Base-by-base conservation (phyloP, 2,329 filamentous ascomycete genomes). In the Biscogniauxia sp. region DNA sequence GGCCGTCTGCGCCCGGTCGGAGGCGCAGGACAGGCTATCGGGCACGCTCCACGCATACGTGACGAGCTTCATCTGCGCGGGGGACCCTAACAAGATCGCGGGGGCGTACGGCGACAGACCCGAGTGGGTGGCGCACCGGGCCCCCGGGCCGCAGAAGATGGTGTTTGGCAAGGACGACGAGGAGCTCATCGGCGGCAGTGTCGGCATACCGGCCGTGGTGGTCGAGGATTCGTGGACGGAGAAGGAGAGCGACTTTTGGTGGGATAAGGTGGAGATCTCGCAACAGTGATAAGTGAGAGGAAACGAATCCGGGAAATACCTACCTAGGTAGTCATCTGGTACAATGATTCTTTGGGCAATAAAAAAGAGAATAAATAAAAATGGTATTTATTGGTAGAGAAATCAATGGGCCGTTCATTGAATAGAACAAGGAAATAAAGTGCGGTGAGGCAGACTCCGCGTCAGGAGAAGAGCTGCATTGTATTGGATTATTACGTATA, bases 181-280 rank as follows among this genome's bases (percentile, higher is more conserved):
- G 61, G 80, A 82, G 64, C 68, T 81, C 7, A 75, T 82, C 52
- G 80, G 80, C 0, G 80, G 80, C 0, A 54, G 54, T 11, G 58
- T 68, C 3, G 79, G 65, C 1, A 70, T 70, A 2, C 59, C 76
- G 1, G 77, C 81, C 0, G 71, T 75, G 53, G 67, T 79, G 45
- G 67, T 72, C 3, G 69, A 71, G 8, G 80, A 82, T 64, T 65
- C 68, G 0, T 82, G 79, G 78, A 75, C 72, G 1, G 70, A 70
- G 2, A 70, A 74, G 45, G 75, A 82, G 63, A 79, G 76, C 5
- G 70, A 78, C 19, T 83, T 82, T 59, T 82, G 80, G 80, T 81
- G 75, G 75, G 75, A 70, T 50, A 77, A 77, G 57, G 75, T 77
- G 1, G 72, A 73, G 32, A 68, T 75, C 13, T 76, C 74, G 7